Evolutionary conservation across 306 rosid species (phyloP).

Genomic region (Sechiopsis laciniata): DNA sequence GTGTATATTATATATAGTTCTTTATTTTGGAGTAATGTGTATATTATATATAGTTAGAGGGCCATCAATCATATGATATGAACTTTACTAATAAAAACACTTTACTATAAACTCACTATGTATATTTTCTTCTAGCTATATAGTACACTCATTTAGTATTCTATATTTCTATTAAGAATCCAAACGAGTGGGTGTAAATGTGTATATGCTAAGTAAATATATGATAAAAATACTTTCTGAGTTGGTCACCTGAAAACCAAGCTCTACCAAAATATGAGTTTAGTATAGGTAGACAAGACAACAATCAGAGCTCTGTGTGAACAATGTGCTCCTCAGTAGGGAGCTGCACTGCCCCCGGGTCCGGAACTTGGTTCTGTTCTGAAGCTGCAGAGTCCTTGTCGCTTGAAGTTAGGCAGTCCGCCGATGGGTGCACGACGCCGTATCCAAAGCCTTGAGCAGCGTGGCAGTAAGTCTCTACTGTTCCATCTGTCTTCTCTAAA

Average conservation of each 20-base stretch:
- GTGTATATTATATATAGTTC: background rate
- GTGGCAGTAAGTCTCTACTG: conserved; percentile 83
- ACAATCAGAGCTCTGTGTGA: conserved; percentile 62
- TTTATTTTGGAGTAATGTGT: too few species aligned
- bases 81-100: background rate
- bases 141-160: background rate
- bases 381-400: conserved; percentile 33
- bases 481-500: conserved; percentile 73
- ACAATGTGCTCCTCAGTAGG: conserved; percentile 27
- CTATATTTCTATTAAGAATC: conserved; percentile 14
- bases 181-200: conserved; percentile 5
- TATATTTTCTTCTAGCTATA: background rate
- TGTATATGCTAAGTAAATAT: conserved; percentile 17
- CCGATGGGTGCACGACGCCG: conserved; percentile 83
- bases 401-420: conserved; percentile 72
- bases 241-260: too few species aligned
- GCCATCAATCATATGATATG: background rate
- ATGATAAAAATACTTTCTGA: background rate
- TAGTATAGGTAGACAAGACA: conserved; percentile 7
- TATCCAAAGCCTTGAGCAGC: conserved; percentile 82
- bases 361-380: background rate
- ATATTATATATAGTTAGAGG: background rate
- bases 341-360: background rate
- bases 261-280: background rate
- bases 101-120: background rate